Conservation (phyloP, 768 basidiomycete species). For the Russula sp. region DNA sequence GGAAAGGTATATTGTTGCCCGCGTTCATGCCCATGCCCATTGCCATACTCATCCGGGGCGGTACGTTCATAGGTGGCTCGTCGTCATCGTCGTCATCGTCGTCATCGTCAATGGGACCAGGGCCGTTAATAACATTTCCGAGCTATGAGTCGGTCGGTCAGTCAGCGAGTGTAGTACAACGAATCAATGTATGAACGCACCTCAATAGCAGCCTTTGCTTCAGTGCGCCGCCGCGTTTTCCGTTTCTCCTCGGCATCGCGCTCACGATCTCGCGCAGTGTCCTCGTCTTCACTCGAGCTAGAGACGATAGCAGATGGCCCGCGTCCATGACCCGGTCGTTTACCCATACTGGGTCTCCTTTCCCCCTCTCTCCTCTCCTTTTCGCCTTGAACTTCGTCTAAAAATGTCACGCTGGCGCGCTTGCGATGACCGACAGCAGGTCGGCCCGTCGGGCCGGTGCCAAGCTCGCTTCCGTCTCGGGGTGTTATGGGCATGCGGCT, state of each 20-base stretch:
- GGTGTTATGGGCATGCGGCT: slow-evolving; percentile 75
- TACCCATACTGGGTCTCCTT: slow-evolving; percentile 30
- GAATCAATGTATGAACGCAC: slow-evolving; percentile 46
- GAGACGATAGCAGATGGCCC: neutral
- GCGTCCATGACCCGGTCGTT: slow-evolving; percentile 15
- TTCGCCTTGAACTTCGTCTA: slow-evolving; percentile 44
- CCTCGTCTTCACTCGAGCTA: slow-evolving; percentile 19
- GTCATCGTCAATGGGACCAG: slow-evolving; percentile 52
- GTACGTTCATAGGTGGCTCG: slow-evolving; percentile 31
- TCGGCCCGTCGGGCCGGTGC: slow-evolving; percentile 30
- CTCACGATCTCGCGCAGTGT: slow-evolving; percentile 11
- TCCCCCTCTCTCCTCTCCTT: slow-evolving; percentile 35
- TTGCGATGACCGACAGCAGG: slow-evolving; percentile 43
- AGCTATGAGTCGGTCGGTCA: slow-evolving; percentile 46
- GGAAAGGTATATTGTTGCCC: slow-evolving; percentile 24
- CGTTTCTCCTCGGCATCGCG: slow-evolving; percentile 52
- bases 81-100: slow-evolving; percentile 34
- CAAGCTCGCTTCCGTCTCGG: slow-evolving; percentile 68
- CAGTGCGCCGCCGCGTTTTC: slow-evolving; percentile 70
- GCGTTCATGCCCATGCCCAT: slow-evolving; percentile 33
- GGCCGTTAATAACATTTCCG: slow-evolving; percentile 84
- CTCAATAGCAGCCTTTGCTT: slow-evolving; percentile 87
- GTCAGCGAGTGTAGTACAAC: neutral
- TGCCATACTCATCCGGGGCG: slow-evolving; percentile 39
- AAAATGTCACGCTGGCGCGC: slow-evolving; percentile 67